phyloP scores from a whole-genome alignment of 2,329 filamentous ascomycete species.

The Alternaria ventricosa region DNA sequence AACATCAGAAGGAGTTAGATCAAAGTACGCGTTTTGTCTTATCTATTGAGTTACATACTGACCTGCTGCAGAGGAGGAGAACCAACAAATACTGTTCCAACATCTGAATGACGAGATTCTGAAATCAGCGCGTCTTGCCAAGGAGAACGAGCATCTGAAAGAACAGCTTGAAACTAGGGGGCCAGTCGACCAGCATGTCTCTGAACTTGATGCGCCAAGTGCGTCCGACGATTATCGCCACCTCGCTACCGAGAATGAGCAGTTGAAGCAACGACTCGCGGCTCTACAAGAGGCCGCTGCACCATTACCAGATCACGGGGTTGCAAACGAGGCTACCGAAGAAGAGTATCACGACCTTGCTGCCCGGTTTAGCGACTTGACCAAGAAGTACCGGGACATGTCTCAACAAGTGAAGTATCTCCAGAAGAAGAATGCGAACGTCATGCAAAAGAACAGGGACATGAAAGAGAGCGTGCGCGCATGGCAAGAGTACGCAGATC shows the following conservation, averaged over 20 bases:
- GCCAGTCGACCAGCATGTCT: neutral
- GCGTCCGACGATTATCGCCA: neutral
- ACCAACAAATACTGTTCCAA: slow-evolving; percentile 31
- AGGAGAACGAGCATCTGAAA: slow-evolving; percentile 25
- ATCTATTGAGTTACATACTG: neutral
- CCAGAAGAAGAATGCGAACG: slow-evolving; percentile 41
- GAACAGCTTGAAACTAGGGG: neutral
- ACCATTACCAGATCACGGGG: slow-evolving; percentile 1
- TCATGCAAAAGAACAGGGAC: slow-evolving; percentile 46
- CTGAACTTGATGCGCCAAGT: neutral
- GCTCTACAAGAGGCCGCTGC: neutral
- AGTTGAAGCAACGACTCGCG: slow-evolving; percentile 6
- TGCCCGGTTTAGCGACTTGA: slow-evolving; percentile 42
- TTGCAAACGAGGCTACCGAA: slow-evolving; percentile 6
- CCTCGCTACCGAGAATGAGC: slow-evolving; percentile 20
- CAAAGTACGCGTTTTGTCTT: slow-evolving; percentile 25
- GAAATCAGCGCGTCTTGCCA: slow-evolving; percentile 32
- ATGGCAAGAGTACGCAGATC: slow-evolving; percentile 48
- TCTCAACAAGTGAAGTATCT: slow-evolving; percentile 39
- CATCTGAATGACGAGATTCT: slow-evolving; percentile 36
- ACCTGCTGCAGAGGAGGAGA: slow-evolving; percentile 34
- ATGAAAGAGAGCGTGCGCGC: slow-evolving; percentile 50
- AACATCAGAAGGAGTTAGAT: slow-evolving; percentile 31
- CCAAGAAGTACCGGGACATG: slow-evolving; percentile 37
- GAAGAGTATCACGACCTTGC: slow-evolving; percentile 37